phyloP scores from a whole-genome alignment of 2,329 filamentous ascomycete species.

The Trichothecium roseum region DNA sequence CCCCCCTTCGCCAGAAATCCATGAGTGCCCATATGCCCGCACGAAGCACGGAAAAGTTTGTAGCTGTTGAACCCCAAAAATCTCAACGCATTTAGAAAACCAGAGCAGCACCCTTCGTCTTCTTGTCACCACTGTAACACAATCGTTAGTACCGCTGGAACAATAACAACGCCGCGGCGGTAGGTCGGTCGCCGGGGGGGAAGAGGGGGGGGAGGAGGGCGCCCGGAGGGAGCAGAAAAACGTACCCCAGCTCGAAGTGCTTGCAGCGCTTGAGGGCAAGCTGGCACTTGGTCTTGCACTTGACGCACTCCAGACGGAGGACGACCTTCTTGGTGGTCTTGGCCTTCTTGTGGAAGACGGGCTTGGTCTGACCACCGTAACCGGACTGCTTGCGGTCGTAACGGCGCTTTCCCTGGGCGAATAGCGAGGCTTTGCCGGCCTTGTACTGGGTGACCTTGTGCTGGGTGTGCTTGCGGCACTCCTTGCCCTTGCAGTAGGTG shows the following conservation, averaged over 20 bases:
- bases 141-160: conserved; percentile 33
- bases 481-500: conserved; percentile 96
- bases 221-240: conserved; percentile 14
- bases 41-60: conserved; percentile 30
- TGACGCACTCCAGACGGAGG: conserved; percentile 92
- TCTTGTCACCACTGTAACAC: conserved; percentile 90
- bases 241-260: conserved; percentile 99
- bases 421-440: conserved; percentile 90
- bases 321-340: conserved; percentile 99
- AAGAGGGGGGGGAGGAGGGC: neutral
- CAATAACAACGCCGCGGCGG: no score
- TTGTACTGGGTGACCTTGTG: conserved; percentile 97
- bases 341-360: conserved; percentile 99
- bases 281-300: conserved; percentile 98
- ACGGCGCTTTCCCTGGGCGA: conserved; percentile 98
- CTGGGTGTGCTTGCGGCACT: conserved; percentile 84
- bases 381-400: conserved; percentile 98
- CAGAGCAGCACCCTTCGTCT: conserved; percentile 99
- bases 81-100: conserved; percentile 78
- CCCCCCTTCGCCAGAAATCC: conserved; percentile 37
- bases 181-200: no score
- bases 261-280: conserved; percentile 99
- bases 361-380: conserved; percentile 99
- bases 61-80: conserved; percentile 27
- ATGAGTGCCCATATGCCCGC: conserved; percentile 33